Percentiles rank a stretch among this genome's conserved stretches.
phyloP scores from a whole-genome alignment of 1,284 basidiomycete genomes.

The Ustilago loliicola region DNA sequence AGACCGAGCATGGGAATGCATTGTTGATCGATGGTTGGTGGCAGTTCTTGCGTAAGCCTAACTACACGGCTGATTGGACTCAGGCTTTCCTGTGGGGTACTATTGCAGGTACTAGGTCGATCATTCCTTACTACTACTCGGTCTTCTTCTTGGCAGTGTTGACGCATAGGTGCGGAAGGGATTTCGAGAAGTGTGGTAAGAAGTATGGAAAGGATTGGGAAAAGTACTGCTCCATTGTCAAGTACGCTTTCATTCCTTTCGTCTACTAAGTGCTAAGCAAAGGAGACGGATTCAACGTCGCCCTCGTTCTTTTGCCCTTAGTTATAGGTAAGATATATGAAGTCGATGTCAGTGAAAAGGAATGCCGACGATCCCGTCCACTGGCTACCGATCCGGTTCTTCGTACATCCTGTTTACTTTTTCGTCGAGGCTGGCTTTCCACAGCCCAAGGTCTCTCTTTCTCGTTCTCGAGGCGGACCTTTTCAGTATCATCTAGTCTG shows the following conservation, averaged over 20 bases:
- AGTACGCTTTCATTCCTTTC: slow-evolving; percentile 87
- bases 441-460: neutral
- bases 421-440: neutral
- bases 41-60: slow-evolving; percentile 75
- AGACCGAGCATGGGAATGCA: slow-evolving; percentile 94
- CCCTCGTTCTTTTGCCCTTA: neutral
- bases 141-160: slow-evolving; percentile 66
- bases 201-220: slow-evolving; percentile 76
- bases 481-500: neutral
- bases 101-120: slow-evolving; percentile 82
- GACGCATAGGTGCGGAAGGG: slow-evolving; percentile 65
- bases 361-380: neutral
- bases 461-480: neutral
- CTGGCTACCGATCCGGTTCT: neutral
- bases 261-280: slow-evolving; percentile 71
- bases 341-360: neutral
- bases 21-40: slow-evolving; percentile 89
- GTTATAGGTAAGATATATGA: neutral
- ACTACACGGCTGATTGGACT: slow-evolving; percentile 80
- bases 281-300: neutral
- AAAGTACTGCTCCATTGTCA: slow-evolving; percentile 75
- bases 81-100: slow-evolving; percentile 86
- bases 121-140: slow-evolving; percentile 89
- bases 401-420: neutral
- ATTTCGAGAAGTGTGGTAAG: slow-evolving; percentile 77